These are phyloP conservation scores for Domatiomyces catenatus DNA, from an alignment of 2,329 filamentous ascomycete species.

Conservation along the genomic window DNA sequence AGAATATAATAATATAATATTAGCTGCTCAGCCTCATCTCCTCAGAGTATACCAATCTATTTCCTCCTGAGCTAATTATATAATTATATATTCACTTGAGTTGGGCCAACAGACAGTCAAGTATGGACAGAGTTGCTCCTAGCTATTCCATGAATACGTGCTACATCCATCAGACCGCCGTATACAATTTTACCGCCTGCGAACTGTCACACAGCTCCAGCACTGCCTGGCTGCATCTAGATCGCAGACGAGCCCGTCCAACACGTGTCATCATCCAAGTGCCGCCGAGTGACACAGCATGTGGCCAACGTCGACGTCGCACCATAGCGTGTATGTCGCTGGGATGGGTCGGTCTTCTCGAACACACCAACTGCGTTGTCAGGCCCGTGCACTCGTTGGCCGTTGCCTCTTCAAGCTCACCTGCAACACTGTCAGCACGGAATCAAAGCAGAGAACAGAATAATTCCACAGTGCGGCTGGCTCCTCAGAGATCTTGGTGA, in stretches of 20 bases:
- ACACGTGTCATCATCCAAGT: background rate
- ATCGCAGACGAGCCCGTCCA: background rate
- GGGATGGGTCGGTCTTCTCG: background rate
- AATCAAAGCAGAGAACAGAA: background rate
- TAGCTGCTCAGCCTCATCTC: too few species aligned
- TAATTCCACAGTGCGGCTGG: background rate
- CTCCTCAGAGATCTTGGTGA: constrained; percentile 58
- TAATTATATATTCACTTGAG: background rate
- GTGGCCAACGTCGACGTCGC: background rate
- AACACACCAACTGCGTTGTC: background rate
- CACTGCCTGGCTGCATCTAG: background rate
- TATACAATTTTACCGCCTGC: background rate
- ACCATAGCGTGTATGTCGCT: background rate
- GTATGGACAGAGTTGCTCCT: background rate
- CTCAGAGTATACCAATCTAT: too few species aligned
- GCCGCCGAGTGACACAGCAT: background rate
- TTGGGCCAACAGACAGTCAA: background rate
- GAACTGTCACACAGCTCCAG: background rate
- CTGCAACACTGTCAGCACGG: background rate
- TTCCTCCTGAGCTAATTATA: background rate
- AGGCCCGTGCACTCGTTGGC: background rate
- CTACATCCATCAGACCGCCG: background rate
- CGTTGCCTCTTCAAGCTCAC: background rate
- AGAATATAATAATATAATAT: too few species aligned
- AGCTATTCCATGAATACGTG: background rate